Percentiles rank a stretch among this genome's conserved stretches.
phyloP scores from a whole-genome alignment of 495 filamentous ascomycete species.

The Evansstolkia leycettana region DNA sequence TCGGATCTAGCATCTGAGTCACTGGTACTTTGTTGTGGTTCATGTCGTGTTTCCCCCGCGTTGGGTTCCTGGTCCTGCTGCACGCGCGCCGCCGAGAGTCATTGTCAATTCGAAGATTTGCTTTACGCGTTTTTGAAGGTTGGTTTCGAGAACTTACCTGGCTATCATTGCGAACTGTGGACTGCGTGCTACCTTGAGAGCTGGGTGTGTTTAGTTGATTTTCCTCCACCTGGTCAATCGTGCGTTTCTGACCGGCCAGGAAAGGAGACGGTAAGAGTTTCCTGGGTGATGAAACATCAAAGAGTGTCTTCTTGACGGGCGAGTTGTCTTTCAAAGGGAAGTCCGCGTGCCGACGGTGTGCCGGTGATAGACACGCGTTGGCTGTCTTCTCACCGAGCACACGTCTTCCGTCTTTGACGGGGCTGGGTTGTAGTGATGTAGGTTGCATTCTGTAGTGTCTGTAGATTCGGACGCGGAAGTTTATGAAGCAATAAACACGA shows the following conservation, averaged over 20 bases:
- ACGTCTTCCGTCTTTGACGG: constrained; percentile 30
- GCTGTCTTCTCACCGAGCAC: constrained; percentile 32
- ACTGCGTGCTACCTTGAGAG: neutral
- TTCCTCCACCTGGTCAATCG: constrained; percentile 27
- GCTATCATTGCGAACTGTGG: constrained; percentile 3
- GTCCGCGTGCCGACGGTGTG: constrained; percentile 14
- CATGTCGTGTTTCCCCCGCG: neutral
- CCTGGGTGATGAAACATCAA: constrained; percentile 17
- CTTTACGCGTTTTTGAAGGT: no score
- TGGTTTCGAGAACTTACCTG: constrained; percentile 11
- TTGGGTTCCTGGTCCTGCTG: neutral
- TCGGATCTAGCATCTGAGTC: neutral
- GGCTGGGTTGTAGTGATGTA: constrained; percentile 18
- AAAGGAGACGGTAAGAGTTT: constrained; percentile 28
- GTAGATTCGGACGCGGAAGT: neutral
- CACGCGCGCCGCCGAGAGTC: neutral
- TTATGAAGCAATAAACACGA: neutral
- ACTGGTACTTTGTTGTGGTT: constrained; percentile 3
- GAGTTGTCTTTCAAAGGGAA: constrained; percentile 12
- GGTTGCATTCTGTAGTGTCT: constrained; percentile 15
- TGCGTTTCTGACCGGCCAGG: constrained; percentile 31
- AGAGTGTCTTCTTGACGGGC: constrained; percentile 21
- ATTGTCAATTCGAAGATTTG: neutral
- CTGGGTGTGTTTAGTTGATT: constrained; percentile 8
- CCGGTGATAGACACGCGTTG: constrained; percentile 36